Base-by-base conservation (phyloP, 2,329 filamentous ascomycete genomes). In the Claviceps sp. region DNA sequence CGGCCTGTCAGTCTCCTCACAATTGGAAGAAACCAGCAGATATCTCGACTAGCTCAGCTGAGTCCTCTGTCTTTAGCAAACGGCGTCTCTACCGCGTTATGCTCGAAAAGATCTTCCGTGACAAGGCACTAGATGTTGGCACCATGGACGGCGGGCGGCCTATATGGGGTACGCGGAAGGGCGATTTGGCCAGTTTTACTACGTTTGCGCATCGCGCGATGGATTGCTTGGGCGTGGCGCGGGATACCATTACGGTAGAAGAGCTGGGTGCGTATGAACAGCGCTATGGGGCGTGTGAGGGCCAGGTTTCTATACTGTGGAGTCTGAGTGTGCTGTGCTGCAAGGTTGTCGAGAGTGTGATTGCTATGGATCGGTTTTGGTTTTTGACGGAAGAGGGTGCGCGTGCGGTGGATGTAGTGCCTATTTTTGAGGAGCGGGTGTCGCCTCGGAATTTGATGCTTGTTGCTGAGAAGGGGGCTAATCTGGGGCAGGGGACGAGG, bases 301-400 rank as follows among this genome's bases (percentile, higher is more conserved):
- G 61, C 3, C 59, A 56, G 37, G 58, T 66, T 2, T 61, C 64
- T 2, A 65, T 66, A 4, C 22, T 66, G 13, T 66, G 64, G 63
- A 65, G 62, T 1, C 52, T 66, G 14, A 60, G 64, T 8, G 56
- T 65, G 13, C 48, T 66, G 0, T 66, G 64, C 53, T 63, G 63
- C 49, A 66, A 66, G 50, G 50, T 64, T 1, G 59, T 66, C 2
- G 63, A 66, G 54, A 66, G 63, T 11, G 53, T 61, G 0, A 59
- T 66, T 50, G 62, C 60, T 0, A 47, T 65, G n/a, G 64, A 66
- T 20, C 62, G 64, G 1, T 65, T 63, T 41, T 60, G 55, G 56
- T 65, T 60, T 49, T 60, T 66, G 2, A n/a, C 47, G 0, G 63
- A 65, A 52, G 52, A 59, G 18, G 58, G 50, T 1, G 57, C 54